Evolutionary conservation across 129 eudicot genomes (phyloP).

Genomic region (Kitagawia praeruptora): DNA sequence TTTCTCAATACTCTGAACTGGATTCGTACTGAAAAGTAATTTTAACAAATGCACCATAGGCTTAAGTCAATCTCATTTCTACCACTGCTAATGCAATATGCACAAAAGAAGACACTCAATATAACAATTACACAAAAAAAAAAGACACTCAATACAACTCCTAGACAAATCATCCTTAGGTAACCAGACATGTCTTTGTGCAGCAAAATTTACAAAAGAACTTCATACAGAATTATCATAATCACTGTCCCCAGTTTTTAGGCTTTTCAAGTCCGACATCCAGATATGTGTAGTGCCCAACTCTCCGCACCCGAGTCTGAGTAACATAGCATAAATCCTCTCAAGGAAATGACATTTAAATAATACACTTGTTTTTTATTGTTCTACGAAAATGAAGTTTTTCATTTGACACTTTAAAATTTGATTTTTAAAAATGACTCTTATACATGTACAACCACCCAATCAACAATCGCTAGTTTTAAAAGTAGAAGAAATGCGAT

Average conservation of each 20-base stretch:
- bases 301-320: too few relatives aligned
- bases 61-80: background rate
- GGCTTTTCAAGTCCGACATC: too few relatives aligned
- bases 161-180: background rate
- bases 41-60: background rate
- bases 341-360: too few relatives aligned
- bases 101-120: background rate
- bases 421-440: background rate
- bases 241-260: background rate
- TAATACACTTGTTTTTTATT: background rate
- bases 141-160: background rate
- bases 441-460: background rate
- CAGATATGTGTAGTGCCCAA: too few relatives aligned
- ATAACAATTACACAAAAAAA: background rate
- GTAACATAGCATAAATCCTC: too few relatives aligned
- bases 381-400: background rate
- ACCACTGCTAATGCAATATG: background rate
- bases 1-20: constrained; percentile 33
- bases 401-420: background rate
- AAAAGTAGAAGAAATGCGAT: too few relatives aligned
- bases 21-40: constrained; percentile 29
- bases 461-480: background rate
- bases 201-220: background rate
- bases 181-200: background rate
- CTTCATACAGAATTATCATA: background rate